Evolutionary conservation across 441 rosid species (phyloP).

Genomic region (Breynia disticha): DNA sequence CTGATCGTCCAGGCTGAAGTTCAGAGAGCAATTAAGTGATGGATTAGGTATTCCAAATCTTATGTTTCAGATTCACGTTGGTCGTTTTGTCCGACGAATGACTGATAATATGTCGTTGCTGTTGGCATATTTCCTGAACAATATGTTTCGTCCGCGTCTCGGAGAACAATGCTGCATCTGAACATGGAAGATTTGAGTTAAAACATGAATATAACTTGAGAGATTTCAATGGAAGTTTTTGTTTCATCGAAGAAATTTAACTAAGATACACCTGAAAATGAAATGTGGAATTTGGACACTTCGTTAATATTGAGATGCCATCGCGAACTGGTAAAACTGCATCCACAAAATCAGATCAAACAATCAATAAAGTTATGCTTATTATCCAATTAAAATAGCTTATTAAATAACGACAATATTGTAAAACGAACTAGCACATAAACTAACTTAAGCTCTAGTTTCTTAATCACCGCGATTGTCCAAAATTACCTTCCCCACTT

Average conservation of each 20-base stretch:
- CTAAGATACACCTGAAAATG: constrained; percentile 44
- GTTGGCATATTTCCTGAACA: constrained; percentile 17
- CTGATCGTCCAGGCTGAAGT: too few relatives aligned
- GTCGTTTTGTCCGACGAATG: constrained; percentile 34
- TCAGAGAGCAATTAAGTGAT: background rate
- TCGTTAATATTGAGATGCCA: constrained; percentile 24
- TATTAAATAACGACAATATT: too few relatives aligned
- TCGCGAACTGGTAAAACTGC: constrained; percentile 35
- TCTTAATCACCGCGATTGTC: too few relatives aligned
- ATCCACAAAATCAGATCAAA: background rate
- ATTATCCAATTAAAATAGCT: too few relatives aligned
- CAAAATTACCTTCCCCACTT: constrained; percentile 1
- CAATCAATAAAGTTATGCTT: background rate
- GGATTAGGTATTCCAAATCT: background rate
- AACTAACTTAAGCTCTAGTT: too few relatives aligned
- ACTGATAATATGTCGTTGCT: constrained; percentile 23
- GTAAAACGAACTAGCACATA: too few relatives aligned
- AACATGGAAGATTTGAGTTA: background rate
- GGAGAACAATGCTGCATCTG: constrained; percentile 23
- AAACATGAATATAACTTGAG: background rate
- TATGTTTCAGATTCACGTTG: background rate
- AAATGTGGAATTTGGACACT: constrained; percentile 31
- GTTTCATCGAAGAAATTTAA: background rate
- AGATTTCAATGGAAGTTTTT: background rate
- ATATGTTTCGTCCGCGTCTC: constrained; percentile 19